Conservation (phyloP, 2,329 filamentous ascomycete genomes). For the Balansia obtecta region DNA sequence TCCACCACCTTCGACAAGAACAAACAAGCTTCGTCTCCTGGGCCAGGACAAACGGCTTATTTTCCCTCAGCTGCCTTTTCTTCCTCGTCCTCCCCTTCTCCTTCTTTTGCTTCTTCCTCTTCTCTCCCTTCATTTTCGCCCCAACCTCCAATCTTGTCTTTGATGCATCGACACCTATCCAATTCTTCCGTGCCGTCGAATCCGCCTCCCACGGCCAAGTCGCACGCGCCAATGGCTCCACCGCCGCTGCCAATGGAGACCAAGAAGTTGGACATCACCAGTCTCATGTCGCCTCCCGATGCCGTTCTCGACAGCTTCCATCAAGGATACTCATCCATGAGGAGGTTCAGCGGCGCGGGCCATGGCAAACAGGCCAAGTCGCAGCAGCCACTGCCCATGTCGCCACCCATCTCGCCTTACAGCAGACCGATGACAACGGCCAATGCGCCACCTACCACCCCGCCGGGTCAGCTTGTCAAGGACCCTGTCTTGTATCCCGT, state of each 20-base stretch:
- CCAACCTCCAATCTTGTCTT: slow-evolving; percentile 4
- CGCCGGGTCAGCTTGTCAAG: slow-evolving; percentile 21
- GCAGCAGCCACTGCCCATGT: slow-evolving; percentile 32
- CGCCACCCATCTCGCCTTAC: slow-evolving; percentile 44
- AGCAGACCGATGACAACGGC: slow-evolving; percentile 26
- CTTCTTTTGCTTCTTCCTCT: slow-evolving; percentile 8
- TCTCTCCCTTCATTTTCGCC: slow-evolving; percentile 7
- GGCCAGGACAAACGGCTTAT: slow-evolving; percentile 9
- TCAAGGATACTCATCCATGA: slow-evolving; percentile 11
- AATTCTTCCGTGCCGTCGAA: slow-evolving; percentile 16
- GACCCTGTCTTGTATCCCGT: slow-evolving; percentile 48
- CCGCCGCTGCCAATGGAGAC: slow-evolving; percentile 14
- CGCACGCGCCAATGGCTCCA: slow-evolving; percentile 17
- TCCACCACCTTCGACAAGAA: slow-evolving; percentile 20
- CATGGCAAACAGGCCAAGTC: slow-evolving; percentile 16
- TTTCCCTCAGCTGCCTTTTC: slow-evolving; percentile 7
- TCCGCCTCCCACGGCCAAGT: slow-evolving; percentile 11
- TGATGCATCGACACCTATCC: slow-evolving; percentile 8
- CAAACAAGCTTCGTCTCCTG: slow-evolving; percentile 5
- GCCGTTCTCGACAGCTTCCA: slow-evolving; percentile 41
- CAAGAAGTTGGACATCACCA: slow-evolving; percentile 39
- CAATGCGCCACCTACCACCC: slow-evolving; percentile 16
- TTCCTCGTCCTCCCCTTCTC: not conserved
- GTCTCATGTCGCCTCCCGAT: slow-evolving; percentile 51
- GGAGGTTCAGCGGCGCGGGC: slow-evolving; percentile 6